Percentiles rank a stretch among this genome's conserved stretches.
Evolutionary conservation across 1,139 yeast genomes (phyloP).

Genomic region (Protomyces pachydermus): DNA sequence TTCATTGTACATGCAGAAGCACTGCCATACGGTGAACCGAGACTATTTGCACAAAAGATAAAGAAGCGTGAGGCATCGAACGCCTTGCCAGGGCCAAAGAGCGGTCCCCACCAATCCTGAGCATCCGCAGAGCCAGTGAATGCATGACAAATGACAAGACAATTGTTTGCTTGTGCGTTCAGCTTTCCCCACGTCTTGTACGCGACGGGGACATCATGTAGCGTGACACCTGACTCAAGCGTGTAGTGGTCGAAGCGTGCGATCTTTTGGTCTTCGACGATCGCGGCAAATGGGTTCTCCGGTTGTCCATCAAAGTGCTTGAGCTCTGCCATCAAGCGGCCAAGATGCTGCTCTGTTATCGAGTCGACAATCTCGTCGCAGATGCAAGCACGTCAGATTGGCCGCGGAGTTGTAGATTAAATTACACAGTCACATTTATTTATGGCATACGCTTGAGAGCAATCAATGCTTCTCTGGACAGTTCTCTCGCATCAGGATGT

Average conservation of each 20-base stretch:
- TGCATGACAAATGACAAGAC: constrained; percentile 86
- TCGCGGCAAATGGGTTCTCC: constrained; percentile 59
- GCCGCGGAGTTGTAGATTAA: background rate
- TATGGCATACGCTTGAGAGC: background rate
- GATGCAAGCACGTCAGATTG: background rate
- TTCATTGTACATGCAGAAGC: constrained; percentile 83
- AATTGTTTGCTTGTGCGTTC: constrained; percentile 63
- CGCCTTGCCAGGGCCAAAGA: constrained; percentile 77
- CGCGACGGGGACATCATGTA: constrained; percentile 79
- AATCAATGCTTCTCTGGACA: background rate
- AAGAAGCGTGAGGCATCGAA: constrained; percentile 86
- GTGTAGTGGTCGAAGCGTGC: constrained; percentile 71
- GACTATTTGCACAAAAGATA: constrained; percentile 77
- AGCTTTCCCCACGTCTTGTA: constrained; percentile 92
- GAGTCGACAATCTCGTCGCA: background rate
- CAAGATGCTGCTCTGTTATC: background rate
- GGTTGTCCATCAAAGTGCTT: constrained; percentile 7
- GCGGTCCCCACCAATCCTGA: constrained; percentile 98
- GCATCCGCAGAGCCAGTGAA: constrained; percentile 93
- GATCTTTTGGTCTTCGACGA: constrained; percentile 76
- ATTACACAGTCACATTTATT: background rate
- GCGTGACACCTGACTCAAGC: constrained; percentile 76
- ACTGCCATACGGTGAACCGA: constrained; percentile 95
- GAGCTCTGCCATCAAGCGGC: background rate
- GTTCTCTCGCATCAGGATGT: background rate